Base-by-base conservation (phyloP, 2,329 filamentous ascomycete species). In the Paecilomyces variotii region DNA sequence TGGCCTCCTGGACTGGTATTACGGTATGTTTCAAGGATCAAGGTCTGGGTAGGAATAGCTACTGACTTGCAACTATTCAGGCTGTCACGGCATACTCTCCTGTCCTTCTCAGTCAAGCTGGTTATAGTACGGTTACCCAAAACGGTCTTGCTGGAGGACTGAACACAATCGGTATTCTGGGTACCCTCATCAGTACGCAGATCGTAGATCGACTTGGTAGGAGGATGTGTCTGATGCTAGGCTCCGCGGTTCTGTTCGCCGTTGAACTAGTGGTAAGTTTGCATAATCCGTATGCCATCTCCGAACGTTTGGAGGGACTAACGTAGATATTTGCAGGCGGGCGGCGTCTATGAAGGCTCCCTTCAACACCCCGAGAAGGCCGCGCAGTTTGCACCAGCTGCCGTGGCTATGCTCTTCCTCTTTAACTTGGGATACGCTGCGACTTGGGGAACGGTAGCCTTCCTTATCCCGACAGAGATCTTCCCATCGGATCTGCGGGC, bases 401-500 rank as follows among this genome's bases (percentile, higher is more conserved):
- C 79, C 1, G 74, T 79, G 1, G 68, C 76, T 0, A 79, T 81
- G 75, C 68, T 80, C 0, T 80, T 81, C 63, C 68, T 80, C 12
- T 72, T 72, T 25, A 71, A 72, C 50, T 39, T 71, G 10, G 64
- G 57, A 12, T 82, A 81, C 68, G 81, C 80, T 57, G 70, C 81
- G 2, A 75, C 76, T 45, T 83, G 81, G 68, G 80, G 79, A 1
- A 77, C 80, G 0, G 80, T 80, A 5, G 78, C 79, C 2, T 82
- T 80, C 62, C 68, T 82, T 5, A 66, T 81, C 3, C 79, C 79
- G 0, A 83, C 82, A 0, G 82, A 85, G 67, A 83, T 85, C 58
- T 85, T 82, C 70, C 78, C 82, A 0, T 80, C 77, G 14, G 79
- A 82, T 51, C 76, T 84, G 56, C 77, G 83, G 25, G 81, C 82